A percentile compares a stretch with the other conserved stretches of the same genome.
Evolutionary conservation across 768 basidiomycete species (phyloP).

Genomic region (Udeniomyces megalosporus): DNA sequence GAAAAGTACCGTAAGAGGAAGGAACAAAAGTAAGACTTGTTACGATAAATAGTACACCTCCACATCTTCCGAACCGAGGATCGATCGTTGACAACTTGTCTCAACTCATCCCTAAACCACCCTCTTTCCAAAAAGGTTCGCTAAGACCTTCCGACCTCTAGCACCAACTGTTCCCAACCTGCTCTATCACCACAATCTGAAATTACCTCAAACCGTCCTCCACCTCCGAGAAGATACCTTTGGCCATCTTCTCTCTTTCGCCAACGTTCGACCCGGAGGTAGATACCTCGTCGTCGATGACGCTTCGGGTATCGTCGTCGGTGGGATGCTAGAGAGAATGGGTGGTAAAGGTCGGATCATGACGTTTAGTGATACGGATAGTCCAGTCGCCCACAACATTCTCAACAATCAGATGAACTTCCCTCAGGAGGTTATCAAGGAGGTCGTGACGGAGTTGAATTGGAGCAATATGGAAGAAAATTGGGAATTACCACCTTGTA

Average conservation of each 20-base stretch:
- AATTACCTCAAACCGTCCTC: conserved; percentile 55
- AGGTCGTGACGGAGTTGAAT: conserved; percentile 42
- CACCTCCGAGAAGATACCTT: conserved; percentile 75
- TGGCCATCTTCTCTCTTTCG: conserved; percentile 69
- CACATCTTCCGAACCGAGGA: no score
- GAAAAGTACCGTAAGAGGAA: conserved; percentile 96
- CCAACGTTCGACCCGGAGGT: conserved; percentile 72
- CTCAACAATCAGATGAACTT: conserved; percentile 69
- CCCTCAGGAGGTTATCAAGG: conserved; percentile 40
- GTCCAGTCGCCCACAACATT: conserved; percentile 79
- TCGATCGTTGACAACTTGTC: neutral
- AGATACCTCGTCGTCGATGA: conserved; percentile 80
- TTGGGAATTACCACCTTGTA: conserved; percentile 31
- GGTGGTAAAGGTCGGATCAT: conserved; percentile 71
- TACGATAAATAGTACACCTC: neutral
- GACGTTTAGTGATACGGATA: conserved; percentile 74
- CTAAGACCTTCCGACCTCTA: conserved; percentile 68
- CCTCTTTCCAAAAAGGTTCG: conserved; percentile 52
- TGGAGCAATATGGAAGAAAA: conserved; percentile 78
- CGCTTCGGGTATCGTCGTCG: conserved; percentile 71
- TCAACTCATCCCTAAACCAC: neutral
- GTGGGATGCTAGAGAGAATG: conserved; percentile 68
- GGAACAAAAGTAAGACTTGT: conserved; percentile 64
- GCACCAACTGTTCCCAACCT: conserved; percentile 78
- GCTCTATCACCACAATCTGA: conserved; percentile 71